Conservation (phyloP, 176 grass and related monocot species). For the Triticum urartu region DNA sequence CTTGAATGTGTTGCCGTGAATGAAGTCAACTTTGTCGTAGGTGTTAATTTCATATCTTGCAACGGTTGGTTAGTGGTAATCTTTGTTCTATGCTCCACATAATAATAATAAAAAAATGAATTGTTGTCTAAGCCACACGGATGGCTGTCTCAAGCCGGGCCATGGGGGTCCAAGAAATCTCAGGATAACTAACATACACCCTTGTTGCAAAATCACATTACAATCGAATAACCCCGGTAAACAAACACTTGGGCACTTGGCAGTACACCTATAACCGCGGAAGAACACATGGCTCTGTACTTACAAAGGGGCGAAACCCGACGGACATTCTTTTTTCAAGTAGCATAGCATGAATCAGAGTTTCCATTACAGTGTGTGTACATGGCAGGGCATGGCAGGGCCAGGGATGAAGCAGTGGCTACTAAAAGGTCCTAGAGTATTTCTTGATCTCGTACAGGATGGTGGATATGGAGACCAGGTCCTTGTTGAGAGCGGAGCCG, state of each 20-base stretch:
- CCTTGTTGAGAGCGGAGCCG: constrained; percentile 76
- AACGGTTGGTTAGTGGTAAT: no score
- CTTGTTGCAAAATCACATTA: neutral
- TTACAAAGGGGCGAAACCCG: neutral
- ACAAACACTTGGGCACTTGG: neutral
- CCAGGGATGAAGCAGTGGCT: neutral
- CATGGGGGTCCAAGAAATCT: no score
- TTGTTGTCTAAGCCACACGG: no score
- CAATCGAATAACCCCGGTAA: neutral
- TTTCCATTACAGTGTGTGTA: constrained; percentile 12
- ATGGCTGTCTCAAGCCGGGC: no score
- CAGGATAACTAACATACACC: neutral
- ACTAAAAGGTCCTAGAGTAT: constrained; percentile 62
- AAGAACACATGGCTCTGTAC: neutral
- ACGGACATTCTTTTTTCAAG: neutral
- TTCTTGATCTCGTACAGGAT: constrained; percentile 98
- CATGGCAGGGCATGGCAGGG: no score
- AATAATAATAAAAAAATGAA: no score
- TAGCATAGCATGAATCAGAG: neutral
- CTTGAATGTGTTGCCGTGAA: no score
- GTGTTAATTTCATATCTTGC: no score
- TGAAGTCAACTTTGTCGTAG: no score
- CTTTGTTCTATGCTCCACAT: no score
- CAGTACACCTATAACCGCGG: neutral
- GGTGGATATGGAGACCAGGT: constrained; percentile 92